Evolutionary conservation across 768 basidiomycete genomes (phyloP).

Genomic region (Leucosporidium yakuticum): DNA sequence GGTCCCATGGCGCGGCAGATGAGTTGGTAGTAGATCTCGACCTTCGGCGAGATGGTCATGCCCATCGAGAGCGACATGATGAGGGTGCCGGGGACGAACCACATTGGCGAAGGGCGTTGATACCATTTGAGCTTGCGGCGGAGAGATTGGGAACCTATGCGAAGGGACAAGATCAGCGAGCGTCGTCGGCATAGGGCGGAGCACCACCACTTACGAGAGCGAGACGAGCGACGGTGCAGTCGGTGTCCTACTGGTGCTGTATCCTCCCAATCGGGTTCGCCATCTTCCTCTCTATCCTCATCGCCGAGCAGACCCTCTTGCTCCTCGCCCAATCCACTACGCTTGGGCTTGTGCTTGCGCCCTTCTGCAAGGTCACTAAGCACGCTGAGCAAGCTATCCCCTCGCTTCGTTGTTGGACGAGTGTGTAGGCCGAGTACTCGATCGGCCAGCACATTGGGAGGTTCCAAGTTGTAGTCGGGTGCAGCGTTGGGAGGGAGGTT

Average conservation of each 20-base stretch:
- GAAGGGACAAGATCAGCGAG: not conserved
- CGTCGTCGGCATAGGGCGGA: not conserved
- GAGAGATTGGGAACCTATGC: not conserved
- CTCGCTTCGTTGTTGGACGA: too few species aligned
- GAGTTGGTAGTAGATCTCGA: constrained; percentile 1
- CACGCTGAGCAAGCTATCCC: not conserved
- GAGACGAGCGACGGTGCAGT: too few species aligned
- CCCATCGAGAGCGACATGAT: constrained; percentile 25
- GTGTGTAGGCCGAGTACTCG: not conserved
- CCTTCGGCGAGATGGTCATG: constrained; percentile 8
- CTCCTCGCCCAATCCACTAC: not conserved
- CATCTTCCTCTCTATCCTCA: not conserved
- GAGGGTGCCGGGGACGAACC: constrained; percentile 8
- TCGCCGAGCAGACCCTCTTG: not conserved
- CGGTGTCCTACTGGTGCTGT: not conserved
- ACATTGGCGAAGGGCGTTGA: not conserved
- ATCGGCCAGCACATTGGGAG: not conserved
- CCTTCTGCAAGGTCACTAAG: not conserved
- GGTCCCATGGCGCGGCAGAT: constrained; percentile 12
- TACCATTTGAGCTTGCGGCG: not conserved
- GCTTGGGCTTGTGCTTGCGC: not conserved
- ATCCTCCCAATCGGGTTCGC: not conserved
- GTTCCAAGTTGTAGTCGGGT: not conserved
- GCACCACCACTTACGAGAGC: not conserved
- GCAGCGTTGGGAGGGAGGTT: not conserved